These are phyloP conservation scores for Phaeoacremonium minimum DNA, from an alignment of 2,329 filamentous ascomycete species.

Conservation along the genomic window DNA sequence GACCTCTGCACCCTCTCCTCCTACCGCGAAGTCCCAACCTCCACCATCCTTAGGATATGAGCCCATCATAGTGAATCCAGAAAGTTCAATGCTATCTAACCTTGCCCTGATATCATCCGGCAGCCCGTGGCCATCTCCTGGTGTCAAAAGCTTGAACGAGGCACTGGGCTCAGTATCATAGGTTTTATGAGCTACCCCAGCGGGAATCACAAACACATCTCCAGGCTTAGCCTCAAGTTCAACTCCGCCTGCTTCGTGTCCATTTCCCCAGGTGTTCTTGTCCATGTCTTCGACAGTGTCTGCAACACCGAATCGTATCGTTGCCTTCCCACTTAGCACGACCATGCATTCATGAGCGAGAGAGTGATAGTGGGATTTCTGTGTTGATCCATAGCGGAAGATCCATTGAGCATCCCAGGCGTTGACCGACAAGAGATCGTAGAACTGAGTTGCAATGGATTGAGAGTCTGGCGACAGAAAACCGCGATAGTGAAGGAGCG, in stretches of 20 bases:
- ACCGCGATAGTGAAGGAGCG: conserved; percentile 47
- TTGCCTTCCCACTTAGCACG: conserved; percentile 44
- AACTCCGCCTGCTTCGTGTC: conserved; percentile 38
- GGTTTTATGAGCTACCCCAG: conserved; percentile 50
- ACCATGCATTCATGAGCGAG: conserved; percentile 52
- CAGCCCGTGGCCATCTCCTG: conserved; percentile 32
- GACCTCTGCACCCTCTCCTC: conserved; percentile 25
- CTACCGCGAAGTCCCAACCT: conserved; percentile 45
- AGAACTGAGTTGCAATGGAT: conserved; percentile 22
- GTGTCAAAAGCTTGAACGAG: conserved; percentile 35
- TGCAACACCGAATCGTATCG: conserved; percentile 49
- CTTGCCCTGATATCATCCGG: conserved; percentile 24
- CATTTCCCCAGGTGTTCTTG: conserved; percentile 30
- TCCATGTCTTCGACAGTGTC: conserved; percentile 28
- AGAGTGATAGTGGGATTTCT: conserved; percentile 54
- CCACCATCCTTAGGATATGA: conserved; percentile 42
- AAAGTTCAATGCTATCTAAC: conserved; percentile 27
- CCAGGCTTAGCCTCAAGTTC: conserved; percentile 42
- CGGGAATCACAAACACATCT: conserved; percentile 56
- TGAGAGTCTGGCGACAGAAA: conserved; percentile 23
- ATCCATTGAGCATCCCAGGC: conserved; percentile 53
- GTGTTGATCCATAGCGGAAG: conserved; percentile 50
- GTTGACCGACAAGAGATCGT: conserved; percentile 41
- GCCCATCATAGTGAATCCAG: conserved; percentile 53
- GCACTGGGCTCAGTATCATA: conserved; percentile 30